Conservation (phyloP, 345 rosid species). For the Moricandia moricandioides region DNA sequence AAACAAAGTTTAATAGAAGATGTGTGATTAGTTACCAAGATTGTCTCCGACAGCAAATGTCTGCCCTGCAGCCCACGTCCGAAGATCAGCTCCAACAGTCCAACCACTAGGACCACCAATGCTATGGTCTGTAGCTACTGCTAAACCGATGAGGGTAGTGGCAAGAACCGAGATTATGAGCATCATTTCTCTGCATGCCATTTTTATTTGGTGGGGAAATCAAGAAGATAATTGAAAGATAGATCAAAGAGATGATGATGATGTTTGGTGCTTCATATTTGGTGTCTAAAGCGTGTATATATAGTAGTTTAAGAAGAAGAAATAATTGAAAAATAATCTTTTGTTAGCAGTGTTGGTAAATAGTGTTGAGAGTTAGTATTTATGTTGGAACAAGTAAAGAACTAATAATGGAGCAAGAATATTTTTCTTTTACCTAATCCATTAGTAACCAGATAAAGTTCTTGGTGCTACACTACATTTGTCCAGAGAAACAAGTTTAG, state of each 20-base stretch:
- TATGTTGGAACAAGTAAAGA: constrained; percentile 36
- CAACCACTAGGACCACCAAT: constrained; percentile 75
- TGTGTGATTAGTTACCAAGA: constrained; percentile 44
- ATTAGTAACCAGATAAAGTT: constrained; percentile 15
- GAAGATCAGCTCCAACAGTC: constrained; percentile 47
- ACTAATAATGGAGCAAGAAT: constrained; percentile 24
- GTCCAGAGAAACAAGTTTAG: constrained; percentile 18
- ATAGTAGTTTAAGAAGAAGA: constrained; percentile 2
- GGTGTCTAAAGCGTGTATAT: constrained; percentile 16
- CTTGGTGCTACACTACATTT: constrained; percentile 23
- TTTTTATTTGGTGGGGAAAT: neutral
- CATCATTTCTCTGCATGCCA: constrained; percentile 28
- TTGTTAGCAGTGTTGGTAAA: constrained; percentile 26
- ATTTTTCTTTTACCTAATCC: constrained; percentile 27
- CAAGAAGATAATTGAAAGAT: neutral
- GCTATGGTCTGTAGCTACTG: constrained; percentile 51
- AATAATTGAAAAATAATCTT: constrained; percentile 16
- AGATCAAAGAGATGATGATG: constrained; percentile 15
- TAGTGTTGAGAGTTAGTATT: constrained; percentile 33
- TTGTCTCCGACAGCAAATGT: constrained; percentile 57
- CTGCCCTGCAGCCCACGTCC: constrained; percentile 57
- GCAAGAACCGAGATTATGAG: constrained; percentile 26
- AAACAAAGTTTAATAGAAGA: neutral
- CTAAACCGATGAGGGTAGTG: constrained; percentile 44
- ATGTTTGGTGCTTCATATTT: constrained; percentile 20